These are phyloP conservation scores for Stentor roeselii DNA, from an alignment of 73 alveolate species.

Conservation along the genomic window DNA sequence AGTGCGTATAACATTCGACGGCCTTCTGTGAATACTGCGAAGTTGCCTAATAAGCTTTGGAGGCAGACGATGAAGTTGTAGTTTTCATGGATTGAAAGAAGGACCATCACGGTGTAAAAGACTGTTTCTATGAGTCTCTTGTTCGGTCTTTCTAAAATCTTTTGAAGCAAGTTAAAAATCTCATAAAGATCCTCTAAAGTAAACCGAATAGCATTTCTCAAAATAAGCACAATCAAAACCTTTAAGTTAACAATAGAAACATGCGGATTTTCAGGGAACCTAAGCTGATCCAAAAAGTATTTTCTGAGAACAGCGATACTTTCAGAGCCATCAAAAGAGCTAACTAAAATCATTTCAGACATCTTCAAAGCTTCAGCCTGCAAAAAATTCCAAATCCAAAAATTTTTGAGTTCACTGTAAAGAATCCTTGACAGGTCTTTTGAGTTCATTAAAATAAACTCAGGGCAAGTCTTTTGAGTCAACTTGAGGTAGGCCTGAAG, in stretches of 20 bases:
- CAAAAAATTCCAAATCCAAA: constrained; percentile 2
- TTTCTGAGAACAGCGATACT: no score
- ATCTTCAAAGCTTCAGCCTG: neutral
- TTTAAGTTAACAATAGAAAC: neutral
- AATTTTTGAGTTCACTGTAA: neutral
- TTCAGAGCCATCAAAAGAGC: no score
- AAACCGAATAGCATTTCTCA: constrained; percentile 4
- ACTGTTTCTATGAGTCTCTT: neutral
- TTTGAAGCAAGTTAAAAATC: neutral
- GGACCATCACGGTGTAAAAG: neutral
- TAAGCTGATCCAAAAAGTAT: no score
- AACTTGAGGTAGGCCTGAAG: neutral
- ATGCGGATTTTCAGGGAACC: no score
- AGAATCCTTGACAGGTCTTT: constrained; percentile 5
- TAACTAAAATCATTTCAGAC: neutral
- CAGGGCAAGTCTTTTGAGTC: neutral
- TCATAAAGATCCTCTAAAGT: constrained; percentile 7
- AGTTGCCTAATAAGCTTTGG: neutral
- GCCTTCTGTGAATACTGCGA: neutral
- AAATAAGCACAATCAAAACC: neutral
- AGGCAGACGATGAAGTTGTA: neutral
- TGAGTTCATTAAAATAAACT: neutral
- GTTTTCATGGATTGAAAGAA: neutral
- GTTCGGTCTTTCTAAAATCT: neutral
- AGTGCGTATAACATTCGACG: constrained; percentile 1